Evolutionary conservation across 179 eudicot species (phyloP), one percentile per base, ranked within the genome.

Genomic region (Actinidia chinensis): DNA sequence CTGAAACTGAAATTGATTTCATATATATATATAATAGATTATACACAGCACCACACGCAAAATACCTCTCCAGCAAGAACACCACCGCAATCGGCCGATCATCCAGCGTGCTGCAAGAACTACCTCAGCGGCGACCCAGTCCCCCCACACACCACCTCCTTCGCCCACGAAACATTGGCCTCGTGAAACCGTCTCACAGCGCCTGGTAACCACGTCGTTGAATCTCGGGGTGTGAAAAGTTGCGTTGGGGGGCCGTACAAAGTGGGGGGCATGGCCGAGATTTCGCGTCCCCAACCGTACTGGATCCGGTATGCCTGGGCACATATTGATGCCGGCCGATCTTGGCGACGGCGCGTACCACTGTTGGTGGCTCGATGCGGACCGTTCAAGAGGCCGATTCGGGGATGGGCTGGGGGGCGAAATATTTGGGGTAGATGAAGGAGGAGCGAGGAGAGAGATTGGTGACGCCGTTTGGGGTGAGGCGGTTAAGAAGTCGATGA

Each of bases 121-220:
- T 90, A 92, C 75, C 94, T 73, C 76, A 90, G 68, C 11, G 94
- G 94, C 18, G 91, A 86, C 9, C 94, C 94, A 0, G 86, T 84
- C 22, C 94, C 94, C 94, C 94, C 87, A 28, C 89, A 92, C 60
- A 90, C 94, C 73, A 90, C 94, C 81, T 89, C 92, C 71, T 87
- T 85, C 10, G 83, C 86, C 2, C 85, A 84, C 23, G 76, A 67
- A 23, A 85, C 81, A 79, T 89, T 90, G 0, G 94, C 94, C 84
- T 89, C 92, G 17, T 90, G 94, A 50, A 90, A 90, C 81, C 94
- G 52, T 79, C 92, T 40, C 79, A 90, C 89, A 82, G 89, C 50
- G 6, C 87, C 92, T 0, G 94, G 94, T 80, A 90, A 79, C 58
- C n/a, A 90, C 94, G 43, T 90, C n/a, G 94, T 2, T 91, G 89